phyloP scores from a whole-genome alignment of 345 rosid species.

The Salix exigua region DNA sequence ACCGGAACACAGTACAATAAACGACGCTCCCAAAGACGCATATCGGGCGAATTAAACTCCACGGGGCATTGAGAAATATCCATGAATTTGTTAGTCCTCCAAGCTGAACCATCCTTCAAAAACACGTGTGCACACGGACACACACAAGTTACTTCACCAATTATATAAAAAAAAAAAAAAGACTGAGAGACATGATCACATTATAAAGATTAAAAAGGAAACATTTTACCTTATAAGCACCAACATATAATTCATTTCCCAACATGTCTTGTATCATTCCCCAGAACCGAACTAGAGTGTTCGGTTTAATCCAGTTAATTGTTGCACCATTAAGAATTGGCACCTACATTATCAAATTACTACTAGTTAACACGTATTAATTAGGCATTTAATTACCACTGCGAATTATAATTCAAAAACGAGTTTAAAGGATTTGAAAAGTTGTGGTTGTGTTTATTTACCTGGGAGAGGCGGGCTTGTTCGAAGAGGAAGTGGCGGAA shows the following conservation, averaged over 20 bases:
- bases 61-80: slow-evolving; percentile 58
- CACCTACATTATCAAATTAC: slow-evolving; percentile 37
- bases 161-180: background rate
- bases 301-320: slow-evolving; percentile 53
- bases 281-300: slow-evolving; percentile 71
- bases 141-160: background rate
- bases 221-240: slow-evolving; percentile 67
- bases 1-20: slow-evolving; percentile 80
- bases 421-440: too few relatives aligned
- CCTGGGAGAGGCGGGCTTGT: slow-evolving; percentile 59
- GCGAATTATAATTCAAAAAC: too few relatives aligned
- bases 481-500: slow-evolving; percentile 72
- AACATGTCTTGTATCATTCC: slow-evolving; percentile 98
- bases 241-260: slow-evolving; percentile 92
- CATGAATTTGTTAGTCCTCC: slow-evolving; percentile 85
- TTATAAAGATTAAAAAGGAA: background rate
- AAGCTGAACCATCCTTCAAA: slow-evolving; percentile 57
- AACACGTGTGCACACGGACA: background rate
- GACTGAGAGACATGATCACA: too few relatives aligned
- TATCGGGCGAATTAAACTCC: slow-evolving; percentile 41
- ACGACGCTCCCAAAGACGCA: slow-evolving; percentile 82
- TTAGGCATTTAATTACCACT: too few relatives aligned
- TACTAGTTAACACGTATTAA: background rate
- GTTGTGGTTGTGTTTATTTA: background rate
- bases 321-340: slow-evolving; percentile 56